Conservation (phyloP, 1,139 yeast genomes). For the Starmera stellimalicola region DNA sequence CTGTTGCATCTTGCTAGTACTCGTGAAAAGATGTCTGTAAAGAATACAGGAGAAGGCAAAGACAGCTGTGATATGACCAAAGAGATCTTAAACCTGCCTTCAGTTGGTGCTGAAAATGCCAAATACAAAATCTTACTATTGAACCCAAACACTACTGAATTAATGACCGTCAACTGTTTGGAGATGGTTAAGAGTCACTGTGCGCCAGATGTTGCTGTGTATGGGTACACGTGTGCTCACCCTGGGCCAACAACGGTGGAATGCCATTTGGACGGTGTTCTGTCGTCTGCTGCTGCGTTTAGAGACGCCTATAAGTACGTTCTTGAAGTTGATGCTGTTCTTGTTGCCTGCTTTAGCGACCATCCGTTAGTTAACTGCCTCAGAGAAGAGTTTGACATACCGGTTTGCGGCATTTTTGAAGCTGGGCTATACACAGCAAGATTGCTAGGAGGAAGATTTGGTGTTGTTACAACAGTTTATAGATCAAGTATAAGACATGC, state of each 20-base stretch:
- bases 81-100: slow-evolving; percentile 2
- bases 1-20: too few species aligned
- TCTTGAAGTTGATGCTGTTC: slow-evolving; percentile 19
- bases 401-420: slow-evolving; percentile 23
- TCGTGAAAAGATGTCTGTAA: too few species aligned
- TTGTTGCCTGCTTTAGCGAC: slow-evolving; percentile 24
- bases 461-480: slow-evolving; percentile 14
- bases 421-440: slow-evolving; percentile 18
- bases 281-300: slow-evolving; percentile 21
- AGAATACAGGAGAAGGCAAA: too few species aligned
- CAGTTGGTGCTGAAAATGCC: slow-evolving; percentile 2
- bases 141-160: slow-evolving; percentile 21
- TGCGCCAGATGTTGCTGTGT: slow-evolving; percentile 20
- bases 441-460: slow-evolving; percentile 14
- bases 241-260: slow-evolving; percentile 21
- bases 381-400: slow-evolving; percentile 23
- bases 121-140: slow-evolving; percentile 11
- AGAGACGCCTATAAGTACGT: slow-evolving; percentile 19
- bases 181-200: slow-evolving; percentile 17
- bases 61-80: too few species aligned
- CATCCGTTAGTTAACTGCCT: slow-evolving; percentile 22
- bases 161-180: slow-evolving; percentile 21
- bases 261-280: slow-evolving; percentile 22
- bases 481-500: slow-evolving; percentile 15
- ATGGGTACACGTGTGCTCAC: slow-evolving; percentile 20